Percentiles rank a stretch among this genome's conserved stretches.
Evolutionary conservation across 768 basidiomycete genomes (phyloP).

Genomic region (Leccinum disarticulatum): DNA sequence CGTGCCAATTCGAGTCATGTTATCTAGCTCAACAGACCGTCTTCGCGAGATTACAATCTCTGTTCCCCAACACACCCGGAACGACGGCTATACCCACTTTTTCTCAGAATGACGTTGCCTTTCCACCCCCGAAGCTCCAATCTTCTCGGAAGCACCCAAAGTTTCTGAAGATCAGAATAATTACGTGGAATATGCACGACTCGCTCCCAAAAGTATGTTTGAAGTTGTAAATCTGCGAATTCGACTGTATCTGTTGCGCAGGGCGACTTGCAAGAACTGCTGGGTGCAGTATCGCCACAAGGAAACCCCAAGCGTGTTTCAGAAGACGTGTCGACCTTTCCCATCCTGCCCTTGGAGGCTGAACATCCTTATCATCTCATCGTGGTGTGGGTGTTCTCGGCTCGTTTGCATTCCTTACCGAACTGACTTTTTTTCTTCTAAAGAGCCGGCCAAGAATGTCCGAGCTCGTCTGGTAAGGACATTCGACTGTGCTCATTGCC

Average conservation of each 20-base stretch:
- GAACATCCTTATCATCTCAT: slow-evolving; percentile 75
- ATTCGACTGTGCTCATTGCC: background rate
- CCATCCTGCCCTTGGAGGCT: slow-evolving; percentile 48
- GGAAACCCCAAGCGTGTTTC: slow-evolving; percentile 33
- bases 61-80: slow-evolving; percentile 44
- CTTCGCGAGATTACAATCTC: slow-evolving; percentile 50
- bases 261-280: slow-evolving; percentile 73
- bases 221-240: background rate
- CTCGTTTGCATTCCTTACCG: background rate
- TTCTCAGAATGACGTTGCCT: slow-evolving; percentile 23
- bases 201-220: slow-evolving; percentile 65
- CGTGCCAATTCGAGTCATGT: background rate
- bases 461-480: slow-evolving; percentile 63
- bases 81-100: slow-evolving; percentile 19
- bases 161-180: slow-evolving; percentile 63
- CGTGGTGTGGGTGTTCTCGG: slow-evolving; percentile 56
- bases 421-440: slow-evolving; percentile 15
- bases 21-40: slow-evolving; percentile 40
- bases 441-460: slow-evolving; percentile 78
- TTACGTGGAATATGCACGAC: slow-evolving; percentile 89
- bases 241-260: slow-evolving; percentile 28
- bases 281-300: slow-evolving; percentile 55
- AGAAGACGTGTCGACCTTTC: slow-evolving; percentile 35
- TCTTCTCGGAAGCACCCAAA: slow-evolving; percentile 32
- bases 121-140: slow-evolving; percentile 23